Base-by-base conservation (phyloP, 768 basidiomycete species). In the Rhodosporidiobolus sp. region DNA sequence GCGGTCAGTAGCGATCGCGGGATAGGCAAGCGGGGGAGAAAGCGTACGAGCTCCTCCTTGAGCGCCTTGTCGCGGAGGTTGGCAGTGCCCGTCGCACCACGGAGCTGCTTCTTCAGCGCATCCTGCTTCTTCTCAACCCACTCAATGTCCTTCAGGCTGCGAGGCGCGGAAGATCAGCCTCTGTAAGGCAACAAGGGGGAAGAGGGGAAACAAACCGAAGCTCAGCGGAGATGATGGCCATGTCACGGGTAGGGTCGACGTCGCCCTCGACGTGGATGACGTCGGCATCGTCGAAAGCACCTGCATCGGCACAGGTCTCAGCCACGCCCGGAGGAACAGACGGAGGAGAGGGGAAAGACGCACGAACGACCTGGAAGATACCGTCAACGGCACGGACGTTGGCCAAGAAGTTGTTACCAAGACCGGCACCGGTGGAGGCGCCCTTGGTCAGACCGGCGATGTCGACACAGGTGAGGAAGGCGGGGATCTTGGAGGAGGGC, bases 191-290 rank as follows among this genome's bases (percentile, higher is more conserved):
- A 9, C 14, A 58, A 49, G 46, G 4, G 30, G 54, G 46, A 49
- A 49, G 9, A 28, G 14, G 26, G 9, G 24, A 32, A 0, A 57
- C 69, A 52, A 26, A 71, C 59, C 94, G 86, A 28, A 99, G 84
- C 82, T 99, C 96, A 14, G 88, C 95, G 76, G 89, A 88, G 79
- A 99, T 99, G 78, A 97, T 98, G 75, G 90, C 88, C 94, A 98
- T 97, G 82, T 99, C 96, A 70, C 96, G 89, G 50, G 90, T 74
- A 19, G 96, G 96, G 82, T 98, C 86, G 68, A 99, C 94, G 77
- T 98, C 96, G 55, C 96, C 96, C 83, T 98, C 96, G 73, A 98
- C 95, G 82, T 99, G 96, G 77, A 90, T 98, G 80, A 99, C 94
- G 78, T 99, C 96, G n/a, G 94, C 90, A 79, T 99, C 96, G 79